phyloP scores from a whole-genome alignment of 2,329 filamentous ascomycete species.

The Cercospora zeae-maydis region DNA sequence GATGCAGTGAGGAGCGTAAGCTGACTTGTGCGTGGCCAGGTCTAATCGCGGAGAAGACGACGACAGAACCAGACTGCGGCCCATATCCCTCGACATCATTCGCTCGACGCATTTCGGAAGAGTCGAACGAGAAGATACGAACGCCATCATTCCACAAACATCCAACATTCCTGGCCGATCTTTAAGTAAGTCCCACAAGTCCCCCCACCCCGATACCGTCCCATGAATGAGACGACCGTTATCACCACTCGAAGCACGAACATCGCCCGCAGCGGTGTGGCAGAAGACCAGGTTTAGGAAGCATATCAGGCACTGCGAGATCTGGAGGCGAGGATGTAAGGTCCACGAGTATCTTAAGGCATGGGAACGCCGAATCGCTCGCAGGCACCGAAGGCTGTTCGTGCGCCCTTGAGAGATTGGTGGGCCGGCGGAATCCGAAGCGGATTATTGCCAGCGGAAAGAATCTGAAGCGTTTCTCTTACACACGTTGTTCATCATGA shows the following conservation, averaged over 20 bases:
- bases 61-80: no score
- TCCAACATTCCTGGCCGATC: no score
- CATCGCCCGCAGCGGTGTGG: not conserved
- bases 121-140: no score
- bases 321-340: not conserved
- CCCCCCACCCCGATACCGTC: not conserved
- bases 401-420: not conserved
- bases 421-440: not conserved
- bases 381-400: not conserved
- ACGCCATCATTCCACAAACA: no score
- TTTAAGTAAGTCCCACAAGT: not conserved
- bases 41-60: no score
- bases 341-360: not conserved
- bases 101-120: no score
- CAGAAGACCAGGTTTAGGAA: not conserved
- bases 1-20: no score
- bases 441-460: not conserved
- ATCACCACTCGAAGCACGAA: not conserved
- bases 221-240: not conserved
- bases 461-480: not conserved
- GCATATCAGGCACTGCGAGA: not conserved
- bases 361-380: not conserved
- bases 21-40: no score
- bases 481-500: not conserved
- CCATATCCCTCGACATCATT: no score